These are phyloP conservation scores for Codiaeum variegatum DNA, from an alignment of 441 rosid genomes.

Conservation along the genomic window DNA sequence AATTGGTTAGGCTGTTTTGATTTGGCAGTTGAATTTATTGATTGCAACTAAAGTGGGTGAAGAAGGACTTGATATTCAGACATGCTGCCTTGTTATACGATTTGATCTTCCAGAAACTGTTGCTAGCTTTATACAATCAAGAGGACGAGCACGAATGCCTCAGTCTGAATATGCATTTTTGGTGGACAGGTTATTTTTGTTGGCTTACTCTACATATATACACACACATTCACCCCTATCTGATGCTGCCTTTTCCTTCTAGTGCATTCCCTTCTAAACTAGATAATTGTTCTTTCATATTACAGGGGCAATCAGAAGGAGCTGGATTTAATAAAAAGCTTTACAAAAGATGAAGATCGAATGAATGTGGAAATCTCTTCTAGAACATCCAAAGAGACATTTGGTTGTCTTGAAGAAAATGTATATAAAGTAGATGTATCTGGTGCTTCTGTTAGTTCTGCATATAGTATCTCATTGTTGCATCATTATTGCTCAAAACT, in stretches of 20 bases:
- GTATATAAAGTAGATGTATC: constrained; percentile 67
- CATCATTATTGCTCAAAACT: constrained; percentile 85
- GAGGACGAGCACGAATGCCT: constrained; percentile 99
- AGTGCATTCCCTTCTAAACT: background rate
- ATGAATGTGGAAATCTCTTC: constrained; percentile 73
- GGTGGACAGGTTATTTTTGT: constrained; percentile 69
- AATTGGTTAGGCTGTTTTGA: constrained; percentile 14
- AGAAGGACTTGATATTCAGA: constrained; percentile 98
- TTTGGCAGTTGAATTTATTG: constrained; percentile 83
- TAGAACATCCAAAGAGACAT: constrained; percentile 61
- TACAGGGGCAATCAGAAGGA: constrained; percentile 77
- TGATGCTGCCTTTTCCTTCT: constrained; percentile 15
- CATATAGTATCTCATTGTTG: constrained; percentile 76
- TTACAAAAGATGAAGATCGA: constrained; percentile 52
- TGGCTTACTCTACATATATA: constrained; percentile 12
- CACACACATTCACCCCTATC: constrained; percentile 8
- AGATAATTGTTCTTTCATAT: constrained; percentile 28
- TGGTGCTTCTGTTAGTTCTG: constrained; percentile 81
- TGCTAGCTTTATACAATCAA: constrained; percentile 94
- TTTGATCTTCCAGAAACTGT: constrained; percentile 98
- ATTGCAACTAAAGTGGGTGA: constrained; percentile 98
- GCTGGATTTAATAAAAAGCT: constrained; percentile 61
- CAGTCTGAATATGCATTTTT: constrained; percentile 95
- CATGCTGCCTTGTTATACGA: constrained; percentile 96
- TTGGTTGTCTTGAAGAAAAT: constrained; percentile 49